phyloP scores from a whole-genome alignment of 1,284 basidiomycete species.

The Ganoderma sp. region DNA sequence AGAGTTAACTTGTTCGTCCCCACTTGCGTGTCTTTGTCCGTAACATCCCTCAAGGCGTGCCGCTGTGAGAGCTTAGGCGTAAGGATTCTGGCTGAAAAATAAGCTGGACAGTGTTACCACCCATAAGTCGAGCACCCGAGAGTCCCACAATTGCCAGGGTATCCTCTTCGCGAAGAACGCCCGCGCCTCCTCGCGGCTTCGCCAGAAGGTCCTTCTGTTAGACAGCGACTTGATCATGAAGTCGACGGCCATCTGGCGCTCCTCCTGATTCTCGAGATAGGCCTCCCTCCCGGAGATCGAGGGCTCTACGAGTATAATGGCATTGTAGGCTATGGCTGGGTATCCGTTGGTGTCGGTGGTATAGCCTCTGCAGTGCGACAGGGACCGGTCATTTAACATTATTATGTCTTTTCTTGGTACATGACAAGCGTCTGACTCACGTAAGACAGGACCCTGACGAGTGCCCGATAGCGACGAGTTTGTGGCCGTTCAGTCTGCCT shows the following conservation, averaged over 20 bases:
- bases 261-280: conserved; percentile 8
- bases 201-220: conserved; percentile 22
- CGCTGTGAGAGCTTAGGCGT: background rate
- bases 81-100: background rate
- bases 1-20: conserved; percentile 5
- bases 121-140: conserved; percentile 20
- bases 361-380: background rate
- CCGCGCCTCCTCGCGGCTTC: conserved; percentile 17
- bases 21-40: conserved; percentile 3
- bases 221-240: conserved; percentile 18
- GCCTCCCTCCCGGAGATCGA: conserved; percentile 13
- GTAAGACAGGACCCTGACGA: conserved; percentile 34
- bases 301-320: conserved; percentile 24
- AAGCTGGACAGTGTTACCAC: conserved; percentile 11
- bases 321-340: conserved; percentile 13
- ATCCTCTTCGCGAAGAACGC: conserved; percentile 22
- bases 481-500: conserved; percentile 25
- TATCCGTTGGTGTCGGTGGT: background rate
- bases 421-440: conserved; percentile 22
- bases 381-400: no score
- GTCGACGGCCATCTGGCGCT: conserved; percentile 11
- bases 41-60: conserved; percentile 14
- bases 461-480: conserved; percentile 36
- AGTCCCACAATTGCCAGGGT: conserved; percentile 29
- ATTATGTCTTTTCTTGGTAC: background rate